Percentiles rank a stretch among this genome's conserved stretches.
Conservation (phyloP, 345 rosid genomes). For the Capsella bursapastoris region DNA sequence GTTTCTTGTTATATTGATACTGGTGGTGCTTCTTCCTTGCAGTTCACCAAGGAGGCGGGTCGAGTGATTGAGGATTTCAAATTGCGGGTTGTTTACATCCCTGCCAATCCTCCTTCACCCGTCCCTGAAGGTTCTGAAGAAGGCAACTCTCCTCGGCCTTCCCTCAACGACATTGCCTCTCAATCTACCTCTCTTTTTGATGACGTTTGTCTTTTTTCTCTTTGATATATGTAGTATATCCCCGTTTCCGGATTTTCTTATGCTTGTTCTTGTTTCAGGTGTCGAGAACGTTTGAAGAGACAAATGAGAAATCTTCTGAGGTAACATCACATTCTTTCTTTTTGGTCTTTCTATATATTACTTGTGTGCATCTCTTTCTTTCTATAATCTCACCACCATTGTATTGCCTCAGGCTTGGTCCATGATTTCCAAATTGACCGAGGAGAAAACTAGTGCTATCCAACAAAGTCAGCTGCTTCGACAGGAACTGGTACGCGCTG, state of each 20-base stretch:
- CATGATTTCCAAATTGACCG: slow-evolving; percentile 70
- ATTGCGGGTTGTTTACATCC: slow-evolving; percentile 75
- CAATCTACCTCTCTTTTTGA: slow-evolving; percentile 49
- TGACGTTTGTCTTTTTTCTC: neutral
- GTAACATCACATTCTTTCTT: slow-evolving; percentile 38
- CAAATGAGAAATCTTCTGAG: slow-evolving; percentile 63
- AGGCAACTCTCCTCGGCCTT: slow-evolving; percentile 70
- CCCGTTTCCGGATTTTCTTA: too few relatives aligned
- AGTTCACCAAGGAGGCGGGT: slow-evolving; percentile 74
- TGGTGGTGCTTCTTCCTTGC: slow-evolving; percentile 19
- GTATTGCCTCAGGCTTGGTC: slow-evolving; percentile 64
- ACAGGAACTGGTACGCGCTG: slow-evolving; percentile 70
- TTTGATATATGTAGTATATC: too few relatives aligned
- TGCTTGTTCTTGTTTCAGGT: neutral
- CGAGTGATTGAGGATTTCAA: slow-evolving; percentile 71
- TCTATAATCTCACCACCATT: slow-evolving; percentile 1
- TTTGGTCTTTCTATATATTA: neutral
- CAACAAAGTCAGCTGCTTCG: slow-evolving; percentile 64
- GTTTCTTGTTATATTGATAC: neutral
- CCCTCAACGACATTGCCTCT: slow-evolving; percentile 54
- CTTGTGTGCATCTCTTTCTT: neutral
- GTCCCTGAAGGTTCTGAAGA: slow-evolving; percentile 95
- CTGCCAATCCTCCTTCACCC: slow-evolving; percentile 87
- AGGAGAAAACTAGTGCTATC: slow-evolving; percentile 70
- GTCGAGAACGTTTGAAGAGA: slow-evolving; percentile 62